Conservation (phyloP, 2,329 filamentous ascomycete species). For the Fusarium drepaniforme region DNA sequence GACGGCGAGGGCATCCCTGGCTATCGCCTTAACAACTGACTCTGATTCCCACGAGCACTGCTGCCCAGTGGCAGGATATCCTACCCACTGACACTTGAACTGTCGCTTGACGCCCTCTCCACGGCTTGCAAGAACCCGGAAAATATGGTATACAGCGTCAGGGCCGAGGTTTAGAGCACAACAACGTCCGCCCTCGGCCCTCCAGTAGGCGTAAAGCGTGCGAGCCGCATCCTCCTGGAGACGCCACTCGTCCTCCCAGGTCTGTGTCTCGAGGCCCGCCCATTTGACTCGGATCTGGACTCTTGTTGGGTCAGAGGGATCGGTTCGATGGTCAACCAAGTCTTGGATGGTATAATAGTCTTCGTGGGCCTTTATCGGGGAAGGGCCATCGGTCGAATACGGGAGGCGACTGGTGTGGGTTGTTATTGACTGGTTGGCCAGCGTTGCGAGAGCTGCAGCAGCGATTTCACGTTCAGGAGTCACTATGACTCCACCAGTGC, state of each 20-base stretch:
- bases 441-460: background rate
- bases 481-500: background rate
- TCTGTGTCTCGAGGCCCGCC: background rate
- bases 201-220: background rate
- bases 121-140: background rate
- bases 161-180: background rate
- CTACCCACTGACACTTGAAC: background rate
- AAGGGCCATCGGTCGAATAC: background rate
- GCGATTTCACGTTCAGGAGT: background rate
- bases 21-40: background rate
- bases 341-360: background rate
- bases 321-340: background rate
- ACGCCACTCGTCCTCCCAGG: background rate
- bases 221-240: background rate
- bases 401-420: background rate
- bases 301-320: background rate
- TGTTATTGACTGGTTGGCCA: background rate
- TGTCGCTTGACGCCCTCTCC: background rate
- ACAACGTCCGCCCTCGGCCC: background rate
- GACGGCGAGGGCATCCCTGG: background rate
- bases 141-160: background rate
- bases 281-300: background rate
- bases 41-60: background rate
- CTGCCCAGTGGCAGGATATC: background rate
- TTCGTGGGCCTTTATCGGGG: background rate